Evolutionary conservation across 148 eudicot species (phyloP).

Genomic region (Linanthus parryae): DNA sequence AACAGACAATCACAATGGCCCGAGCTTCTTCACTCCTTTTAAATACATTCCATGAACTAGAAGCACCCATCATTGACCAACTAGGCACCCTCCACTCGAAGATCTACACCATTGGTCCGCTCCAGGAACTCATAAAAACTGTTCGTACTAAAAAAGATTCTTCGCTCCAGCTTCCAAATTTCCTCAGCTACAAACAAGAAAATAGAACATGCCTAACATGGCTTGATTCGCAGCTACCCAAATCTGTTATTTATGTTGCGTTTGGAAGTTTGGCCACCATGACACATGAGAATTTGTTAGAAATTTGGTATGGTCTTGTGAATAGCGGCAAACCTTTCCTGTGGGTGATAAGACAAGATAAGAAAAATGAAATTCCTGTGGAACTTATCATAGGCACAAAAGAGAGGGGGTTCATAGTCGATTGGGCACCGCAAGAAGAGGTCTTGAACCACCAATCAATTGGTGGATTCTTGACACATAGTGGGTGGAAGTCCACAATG

Average conservation of each 20-base stretch:
- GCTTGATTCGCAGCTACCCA: not conserved
- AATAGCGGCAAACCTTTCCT: not conserved
- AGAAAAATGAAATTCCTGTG: constrained; percentile 1
- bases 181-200: too few species aligned
- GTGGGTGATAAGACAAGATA: not conserved
- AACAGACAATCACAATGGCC: too few species aligned
- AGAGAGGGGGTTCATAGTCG: constrained; percentile 11
- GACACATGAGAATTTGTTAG: not conserved
- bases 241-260: not conserved
- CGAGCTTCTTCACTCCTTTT: too few species aligned
- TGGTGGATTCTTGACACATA: constrained; percentile 13
- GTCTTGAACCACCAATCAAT: constrained; percentile 14
- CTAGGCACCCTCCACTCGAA: too few species aligned
- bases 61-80: too few species aligned
- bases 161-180: too few species aligned
- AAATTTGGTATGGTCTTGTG: not conserved
- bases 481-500: constrained; percentile 16
- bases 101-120: too few species aligned
- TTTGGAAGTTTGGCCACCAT: not conserved
- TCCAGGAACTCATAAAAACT: too few species aligned
- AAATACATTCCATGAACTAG: too few species aligned
- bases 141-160: too few species aligned
- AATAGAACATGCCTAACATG: not conserved
- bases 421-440: constrained; percentile 20
- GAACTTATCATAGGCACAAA: constrained; percentile 4